phyloP scores from a whole-genome alignment of 2,329 filamentous ascomycete genomes.

The Meredithiella fracta region DNA sequence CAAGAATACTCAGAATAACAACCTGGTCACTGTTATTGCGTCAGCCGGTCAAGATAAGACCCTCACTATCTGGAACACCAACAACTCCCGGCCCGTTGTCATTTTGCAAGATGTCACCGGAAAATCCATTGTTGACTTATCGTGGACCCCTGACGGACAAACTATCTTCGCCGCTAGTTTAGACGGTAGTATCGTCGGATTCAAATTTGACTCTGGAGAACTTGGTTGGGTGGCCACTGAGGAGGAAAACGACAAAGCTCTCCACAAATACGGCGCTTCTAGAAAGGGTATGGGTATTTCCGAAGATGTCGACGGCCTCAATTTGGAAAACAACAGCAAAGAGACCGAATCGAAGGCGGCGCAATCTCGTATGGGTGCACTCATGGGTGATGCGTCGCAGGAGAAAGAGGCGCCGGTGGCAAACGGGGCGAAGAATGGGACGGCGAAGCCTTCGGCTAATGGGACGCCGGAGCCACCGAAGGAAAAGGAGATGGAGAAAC shows the following conservation, averaged over 20 bases:
- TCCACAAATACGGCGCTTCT: constrained; percentile 83
- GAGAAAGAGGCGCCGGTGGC: constrained; percentile 38
- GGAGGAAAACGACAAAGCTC: constrained; percentile 79
- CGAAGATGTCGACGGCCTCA: constrained; percentile 76
- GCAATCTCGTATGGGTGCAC: constrained; percentile 90
- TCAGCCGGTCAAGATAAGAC: constrained; percentile 96
- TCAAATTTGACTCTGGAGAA: constrained; percentile 72
- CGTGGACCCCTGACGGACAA: constrained; percentile 85
- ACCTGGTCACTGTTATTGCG: constrained; percentile 78
- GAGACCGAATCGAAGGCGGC: constrained; percentile 77
- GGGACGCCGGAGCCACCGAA: constrained; percentile 17
- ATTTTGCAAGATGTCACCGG: constrained; percentile 75
- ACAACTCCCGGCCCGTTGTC: constrained; percentile 76
- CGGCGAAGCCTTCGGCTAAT: constrained; percentile 22
- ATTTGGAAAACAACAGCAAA: constrained; percentile 82
- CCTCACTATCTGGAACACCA: constrained; percentile 94
- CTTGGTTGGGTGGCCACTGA: constrained; percentile 73
- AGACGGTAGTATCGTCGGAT: constrained; percentile 71
- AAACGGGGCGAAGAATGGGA: constrained; percentile 37
- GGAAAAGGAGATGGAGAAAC: constrained; percentile 19
- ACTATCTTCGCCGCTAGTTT: constrained; percentile 73
- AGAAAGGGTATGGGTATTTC: constrained; percentile 78
- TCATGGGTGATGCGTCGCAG: constrained; percentile 64
- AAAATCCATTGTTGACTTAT: constrained; percentile 86
- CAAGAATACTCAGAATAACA: constrained; percentile 31